These are phyloP conservation scores for Podila epigama DNA, from an alignment of 192 early-diverging fungal genomes.

Conservation along the genomic window DNA sequence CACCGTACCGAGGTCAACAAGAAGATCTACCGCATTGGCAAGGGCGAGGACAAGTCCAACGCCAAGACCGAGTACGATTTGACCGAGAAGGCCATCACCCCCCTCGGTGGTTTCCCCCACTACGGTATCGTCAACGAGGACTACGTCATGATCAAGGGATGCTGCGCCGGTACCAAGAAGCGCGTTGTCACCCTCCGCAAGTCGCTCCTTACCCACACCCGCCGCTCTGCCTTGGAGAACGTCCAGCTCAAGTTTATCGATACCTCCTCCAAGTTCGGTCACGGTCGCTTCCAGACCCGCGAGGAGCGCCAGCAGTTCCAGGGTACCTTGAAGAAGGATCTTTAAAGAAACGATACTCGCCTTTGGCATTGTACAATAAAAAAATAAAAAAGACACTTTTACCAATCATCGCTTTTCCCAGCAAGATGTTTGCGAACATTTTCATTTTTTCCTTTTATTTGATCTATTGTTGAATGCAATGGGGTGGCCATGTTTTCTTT, in stretches of 20 bases:
- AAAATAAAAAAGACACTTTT: too few relatives aligned
- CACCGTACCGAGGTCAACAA: constrained; percentile 99
- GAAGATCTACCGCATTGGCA: constrained; percentile 99
- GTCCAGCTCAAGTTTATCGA: constrained; percentile 99
- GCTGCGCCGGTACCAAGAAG: constrained; percentile 96
- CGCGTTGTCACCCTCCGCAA: constrained; percentile 98
- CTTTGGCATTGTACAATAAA: too few relatives aligned
- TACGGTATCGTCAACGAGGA: constrained; percentile 99
- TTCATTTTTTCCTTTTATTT: not conserved
- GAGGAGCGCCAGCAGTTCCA: constrained; percentile 94
- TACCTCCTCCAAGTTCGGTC: constrained; percentile 98
- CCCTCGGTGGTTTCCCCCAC: constrained; percentile 99
- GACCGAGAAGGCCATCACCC: constrained; percentile 96
- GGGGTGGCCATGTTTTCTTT: too few relatives aligned
- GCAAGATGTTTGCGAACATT: too few relatives aligned
- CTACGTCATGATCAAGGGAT: constrained; percentile 98
- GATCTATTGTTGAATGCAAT: not conserved
- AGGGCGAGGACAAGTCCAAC: constrained; percentile 80
- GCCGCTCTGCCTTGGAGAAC: constrained; percentile 95
- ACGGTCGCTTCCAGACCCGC: constrained; percentile 99
- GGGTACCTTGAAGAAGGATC: constrained; percentile 91
- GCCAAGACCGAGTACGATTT: constrained; percentile 97
- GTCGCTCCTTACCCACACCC: constrained; percentile 95
- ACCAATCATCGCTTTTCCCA: too few relatives aligned
- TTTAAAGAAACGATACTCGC: too few relatives aligned